A percentile compares a stretch with the other conserved stretches of the same genome.
phyloP scores from a whole-genome alignment of 768 basidiomycete genomes.

The Agaricus subrufescens region DNA sequence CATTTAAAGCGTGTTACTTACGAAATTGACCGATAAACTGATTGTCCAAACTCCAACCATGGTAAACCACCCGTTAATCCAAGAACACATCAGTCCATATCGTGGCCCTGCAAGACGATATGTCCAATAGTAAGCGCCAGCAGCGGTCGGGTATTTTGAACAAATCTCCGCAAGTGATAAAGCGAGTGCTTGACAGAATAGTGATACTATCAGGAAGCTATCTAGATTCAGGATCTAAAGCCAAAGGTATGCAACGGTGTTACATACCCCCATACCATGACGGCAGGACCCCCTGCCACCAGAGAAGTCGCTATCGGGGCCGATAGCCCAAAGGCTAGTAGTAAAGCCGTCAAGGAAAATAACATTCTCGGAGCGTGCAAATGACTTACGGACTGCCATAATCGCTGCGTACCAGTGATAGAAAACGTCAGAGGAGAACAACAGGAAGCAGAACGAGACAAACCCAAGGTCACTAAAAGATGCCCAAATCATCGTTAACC shows the following conservation, averaged over 20 bases:
- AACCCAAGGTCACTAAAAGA: conserved; percentile 44
- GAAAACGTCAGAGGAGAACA: neutral
- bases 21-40: conserved; percentile 62
- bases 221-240: neutral
- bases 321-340: conserved; percentile 49
- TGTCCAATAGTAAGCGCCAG: conserved; percentile 65
- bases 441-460: conserved; percentile 2
- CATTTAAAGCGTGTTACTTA: conserved; percentile 17
- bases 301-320: conserved; percentile 54
- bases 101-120: conserved; percentile 53
- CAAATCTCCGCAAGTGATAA: conserved; percentile 55
- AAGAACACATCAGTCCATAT: conserved; percentile 47
- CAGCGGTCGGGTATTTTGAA: conserved; percentile 57
- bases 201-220: conserved; percentile 50
- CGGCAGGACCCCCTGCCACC: conserved; percentile 48
- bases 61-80: conserved; percentile 68
- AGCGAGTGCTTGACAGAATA: conserved; percentile 43
- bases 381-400: conserved; percentile 54
- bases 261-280: conserved; percentile 56
- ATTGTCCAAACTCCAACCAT: conserved; percentile 68
- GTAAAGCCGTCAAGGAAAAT: too few relatives aligned
- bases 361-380: neutral
- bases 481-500: neutral
- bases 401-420: conserved; percentile 34
- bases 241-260: neutral